These are phyloP conservation scores for Castanopsis chinensis DNA, from an alignment of 306 rosid species.

Conservation along the genomic window DNA sequence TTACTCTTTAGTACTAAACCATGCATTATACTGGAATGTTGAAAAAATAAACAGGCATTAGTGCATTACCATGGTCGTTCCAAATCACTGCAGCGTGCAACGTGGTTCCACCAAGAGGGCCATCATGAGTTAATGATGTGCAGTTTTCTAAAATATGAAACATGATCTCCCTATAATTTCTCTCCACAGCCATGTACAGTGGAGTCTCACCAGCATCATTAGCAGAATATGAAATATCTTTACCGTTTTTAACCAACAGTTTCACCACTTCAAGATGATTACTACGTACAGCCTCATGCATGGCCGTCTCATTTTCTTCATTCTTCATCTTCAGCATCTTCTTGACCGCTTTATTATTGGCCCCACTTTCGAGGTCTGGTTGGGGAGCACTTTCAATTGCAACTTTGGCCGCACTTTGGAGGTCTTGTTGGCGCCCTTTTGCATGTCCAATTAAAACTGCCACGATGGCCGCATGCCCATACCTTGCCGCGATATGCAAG, in stretches of 20 bases:
- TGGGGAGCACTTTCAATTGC: no score
- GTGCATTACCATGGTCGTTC: neutral
- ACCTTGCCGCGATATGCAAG: neutral
- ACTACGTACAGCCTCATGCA: conserved; percentile 8
- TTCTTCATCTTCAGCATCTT: neutral
- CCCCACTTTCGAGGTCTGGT: neutral
- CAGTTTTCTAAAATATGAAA: neutral
- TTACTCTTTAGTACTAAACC: no score
- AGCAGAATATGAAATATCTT: neutral
- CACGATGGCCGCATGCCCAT: neutral
- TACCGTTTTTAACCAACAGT: neutral
- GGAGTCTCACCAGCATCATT: conserved; percentile 9
- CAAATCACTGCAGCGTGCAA: neutral
- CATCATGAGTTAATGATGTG: neutral
- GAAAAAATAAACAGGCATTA: neutral
- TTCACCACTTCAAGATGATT: neutral
- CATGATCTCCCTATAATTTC: neutral
- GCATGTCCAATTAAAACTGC: neutral
- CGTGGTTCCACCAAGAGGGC: neutral
- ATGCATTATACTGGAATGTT: no score
- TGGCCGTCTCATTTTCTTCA: neutral
- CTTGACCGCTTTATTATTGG: no score
- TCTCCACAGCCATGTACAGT: conserved; percentile 7
- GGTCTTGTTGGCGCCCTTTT: neutral
- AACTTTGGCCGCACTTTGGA: no score